Evolutionary conservation across 352 stramenopile genomes (phyloP).

Genomic region (Pythium sp.): DNA sequence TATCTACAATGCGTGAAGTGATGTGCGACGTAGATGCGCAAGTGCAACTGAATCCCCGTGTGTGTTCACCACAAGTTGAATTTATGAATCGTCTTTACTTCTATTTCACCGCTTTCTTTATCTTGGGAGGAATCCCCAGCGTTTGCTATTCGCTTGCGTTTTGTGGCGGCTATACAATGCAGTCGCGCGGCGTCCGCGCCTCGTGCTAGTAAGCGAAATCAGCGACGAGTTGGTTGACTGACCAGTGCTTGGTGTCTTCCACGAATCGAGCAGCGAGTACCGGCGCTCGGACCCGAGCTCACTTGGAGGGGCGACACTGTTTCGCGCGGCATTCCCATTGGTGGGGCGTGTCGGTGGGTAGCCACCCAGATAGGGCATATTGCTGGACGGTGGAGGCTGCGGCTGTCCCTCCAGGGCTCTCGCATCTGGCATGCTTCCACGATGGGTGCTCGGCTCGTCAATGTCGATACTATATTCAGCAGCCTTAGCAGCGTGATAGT

Average conservation of each 20-base stretch:
- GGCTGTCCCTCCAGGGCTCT: conserved; percentile 14
- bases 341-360: conserved; percentile 2
- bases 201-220: conserved; percentile 68
- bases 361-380: conserved; percentile 1
- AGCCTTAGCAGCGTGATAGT: conserved; percentile 76
- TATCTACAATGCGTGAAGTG: too few species aligned
- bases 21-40: too few species aligned
- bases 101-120: conserved; percentile 4
- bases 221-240: conserved; percentile 59
- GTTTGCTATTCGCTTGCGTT: conserved; percentile 41
- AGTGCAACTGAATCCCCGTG: neutral
- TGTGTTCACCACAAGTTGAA: neutral
- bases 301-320: conserved; percentile 16
- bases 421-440: conserved; percentile 40
- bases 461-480: conserved; percentile 62
- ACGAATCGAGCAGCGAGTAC: conserved; percentile 72
- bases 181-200: conserved; percentile 54
- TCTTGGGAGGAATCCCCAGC: conserved; percentile 33
- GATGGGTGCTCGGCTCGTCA: conserved; percentile 27
- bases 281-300: conserved; percentile 46
- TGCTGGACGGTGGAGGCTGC: conserved; percentile 4
- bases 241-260: conserved; percentile 53
- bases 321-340: conserved; percentile 2
- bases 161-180: conserved; percentile 66
- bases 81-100: neutral